Evolutionary conservation across 352 stramenopile genomes (phyloP).

Genomic region (Globisporangium cederbergense): DNA sequence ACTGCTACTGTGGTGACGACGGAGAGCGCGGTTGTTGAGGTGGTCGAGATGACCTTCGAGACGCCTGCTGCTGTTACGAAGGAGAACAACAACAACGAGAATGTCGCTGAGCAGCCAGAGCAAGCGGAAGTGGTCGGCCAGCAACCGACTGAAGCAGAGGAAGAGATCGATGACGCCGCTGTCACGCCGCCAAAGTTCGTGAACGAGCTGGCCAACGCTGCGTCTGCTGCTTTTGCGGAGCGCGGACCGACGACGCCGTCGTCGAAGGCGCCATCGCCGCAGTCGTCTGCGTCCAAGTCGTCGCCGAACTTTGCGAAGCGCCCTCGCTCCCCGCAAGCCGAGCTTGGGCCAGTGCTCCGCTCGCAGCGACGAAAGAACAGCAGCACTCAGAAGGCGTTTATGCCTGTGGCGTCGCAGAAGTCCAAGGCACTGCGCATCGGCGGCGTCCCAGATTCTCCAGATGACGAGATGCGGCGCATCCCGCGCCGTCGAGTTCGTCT

Average conservation of each 20-base stretch:
- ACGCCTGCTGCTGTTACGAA: constrained; percentile 1
- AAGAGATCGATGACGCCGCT: background rate
- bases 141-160: background rate
- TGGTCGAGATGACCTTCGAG: constrained; percentile 23
- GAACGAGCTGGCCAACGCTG: background rate
- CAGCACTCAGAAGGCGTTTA: constrained; percentile 41
- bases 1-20: constrained; percentile 13
- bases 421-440: constrained; percentile 43
- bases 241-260: constrained; percentile 1
- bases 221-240: background rate
- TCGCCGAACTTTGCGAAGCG: constrained; percentile 11
- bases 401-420: constrained; percentile 40
- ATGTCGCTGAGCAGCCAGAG: background rate
- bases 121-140: constrained; percentile 21
- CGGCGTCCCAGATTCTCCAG: constrained; percentile 12
- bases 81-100: background rate
- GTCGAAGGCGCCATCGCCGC: constrained; percentile 10
- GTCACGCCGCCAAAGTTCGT: background rate
- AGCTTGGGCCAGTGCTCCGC: constrained; percentile 28
- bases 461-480: constrained; percentile 15
- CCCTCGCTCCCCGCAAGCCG: constrained; percentile 25
- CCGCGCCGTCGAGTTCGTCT: constrained; percentile 15
- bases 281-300: constrained; percentile 2
- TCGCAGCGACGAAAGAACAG: constrained; percentile 34
- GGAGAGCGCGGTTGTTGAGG: constrained; percentile 14